These are phyloP conservation scores for Kitagawia praeruptora DNA, from an alignment of 129 eudicot species.

Conservation along the genomic window DNA sequence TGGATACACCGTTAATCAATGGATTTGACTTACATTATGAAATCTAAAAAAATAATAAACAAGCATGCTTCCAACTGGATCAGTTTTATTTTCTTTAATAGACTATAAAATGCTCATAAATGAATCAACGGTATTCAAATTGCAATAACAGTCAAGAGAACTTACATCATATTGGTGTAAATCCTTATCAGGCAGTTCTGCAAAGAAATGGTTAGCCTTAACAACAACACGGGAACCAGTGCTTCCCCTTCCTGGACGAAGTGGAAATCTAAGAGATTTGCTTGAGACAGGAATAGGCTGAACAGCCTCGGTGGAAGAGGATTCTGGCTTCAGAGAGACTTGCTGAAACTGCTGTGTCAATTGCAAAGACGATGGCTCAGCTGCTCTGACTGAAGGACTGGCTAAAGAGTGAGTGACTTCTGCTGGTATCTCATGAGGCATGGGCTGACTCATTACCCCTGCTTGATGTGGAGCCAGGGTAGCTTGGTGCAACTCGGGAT, in stretches of 20 bases:
- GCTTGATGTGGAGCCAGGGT: slow-evolving; percentile 69
- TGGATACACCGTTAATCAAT: not conserved
- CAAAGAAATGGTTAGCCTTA: slow-evolving; percentile 91
- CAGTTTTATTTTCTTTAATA: not conserved
- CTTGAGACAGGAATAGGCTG: slow-evolving; percentile 63
- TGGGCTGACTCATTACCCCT: slow-evolving; percentile 39
- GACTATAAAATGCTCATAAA: not conserved
- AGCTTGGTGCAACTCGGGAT: slow-evolving; percentile 99
- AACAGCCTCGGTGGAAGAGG: slow-evolving; percentile 26
- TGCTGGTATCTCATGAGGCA: slow-evolving; percentile 28
- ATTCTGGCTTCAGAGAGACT: slow-evolving; percentile 45
- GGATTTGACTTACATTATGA: not conserved
- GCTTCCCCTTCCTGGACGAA: slow-evolving; percentile 85
- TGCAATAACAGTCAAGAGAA: slow-evolving; percentile 1
- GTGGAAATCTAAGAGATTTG: slow-evolving; percentile 76
- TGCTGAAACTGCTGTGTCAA: slow-evolving; percentile 44
- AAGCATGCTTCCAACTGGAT: not conserved
- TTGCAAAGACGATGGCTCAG: slow-evolving; percentile 22
- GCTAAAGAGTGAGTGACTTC: slow-evolving; percentile 39
- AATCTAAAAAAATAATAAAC: not conserved
- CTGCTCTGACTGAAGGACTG: slow-evolving; percentile 35
- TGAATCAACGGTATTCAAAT: not conserved
- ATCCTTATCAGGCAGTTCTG: slow-evolving; percentile 88
- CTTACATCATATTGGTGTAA: slow-evolving; percentile 90
- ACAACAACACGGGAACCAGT: slow-evolving; percentile 61